These are phyloP conservation scores for Pleurotus djamor DNA, from an alignment of 768 basidiomycete genomes.

Conservation along the genomic window DNA sequence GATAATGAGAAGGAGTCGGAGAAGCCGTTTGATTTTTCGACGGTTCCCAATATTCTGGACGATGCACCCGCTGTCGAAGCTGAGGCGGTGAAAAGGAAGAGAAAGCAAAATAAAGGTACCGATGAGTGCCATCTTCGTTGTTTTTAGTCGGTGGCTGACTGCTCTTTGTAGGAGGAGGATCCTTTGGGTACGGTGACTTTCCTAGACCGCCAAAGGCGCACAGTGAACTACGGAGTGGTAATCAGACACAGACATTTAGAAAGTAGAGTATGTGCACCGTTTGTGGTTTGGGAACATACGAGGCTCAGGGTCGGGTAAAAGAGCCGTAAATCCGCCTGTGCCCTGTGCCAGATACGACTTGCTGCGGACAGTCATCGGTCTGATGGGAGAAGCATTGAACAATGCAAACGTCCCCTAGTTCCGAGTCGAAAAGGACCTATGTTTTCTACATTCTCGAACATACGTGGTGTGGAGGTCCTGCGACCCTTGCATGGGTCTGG, in stretches of 20 bases:
- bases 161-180: conserved; percentile 27
- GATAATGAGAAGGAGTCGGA: conserved; percentile 18
- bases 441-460: not conserved
- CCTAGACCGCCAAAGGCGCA: conserved; percentile 63
- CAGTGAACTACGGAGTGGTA: conserved; percentile 66
- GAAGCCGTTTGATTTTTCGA: conserved; percentile 66
- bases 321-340: not conserved
- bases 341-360: not conserved
- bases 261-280: conserved; percentile 18
- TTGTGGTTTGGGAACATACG: not conserved
- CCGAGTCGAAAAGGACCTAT: not conserved
- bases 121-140: not conserved
- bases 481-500: not conserved
- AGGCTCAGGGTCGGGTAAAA: not conserved
- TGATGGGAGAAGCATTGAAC: not conserved
- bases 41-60: conserved; percentile 72
- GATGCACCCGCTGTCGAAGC: conserved; percentile 41
- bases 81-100: conserved; percentile 31
- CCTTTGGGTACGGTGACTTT: conserved; percentile 51
- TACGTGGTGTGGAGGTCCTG: not conserved
- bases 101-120: conserved; percentile 39
- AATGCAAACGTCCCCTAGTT: not conserved
- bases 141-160: not conserved
- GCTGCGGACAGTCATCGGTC: not conserved
- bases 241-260: conserved; percentile 70